Conservation (phyloP, 176 grass and related monocot species). For the Avena atlantica region DNA sequence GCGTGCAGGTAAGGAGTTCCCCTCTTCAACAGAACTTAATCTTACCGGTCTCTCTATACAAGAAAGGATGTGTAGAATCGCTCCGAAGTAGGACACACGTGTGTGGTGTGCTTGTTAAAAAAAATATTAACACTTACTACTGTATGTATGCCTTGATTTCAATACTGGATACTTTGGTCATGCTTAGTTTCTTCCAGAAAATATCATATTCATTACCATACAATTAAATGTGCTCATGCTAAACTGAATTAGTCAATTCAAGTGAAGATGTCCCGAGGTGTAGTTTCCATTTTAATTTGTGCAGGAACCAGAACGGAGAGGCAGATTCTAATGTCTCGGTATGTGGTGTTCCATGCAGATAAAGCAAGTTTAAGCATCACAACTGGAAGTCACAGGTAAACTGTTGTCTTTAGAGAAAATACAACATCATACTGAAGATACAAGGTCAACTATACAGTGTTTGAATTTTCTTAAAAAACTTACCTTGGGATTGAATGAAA, state of each 20-base stretch:
- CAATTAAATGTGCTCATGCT: background rate
- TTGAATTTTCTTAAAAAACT: background rate
- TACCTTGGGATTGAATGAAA: constrained; percentile 1
- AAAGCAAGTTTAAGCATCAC: constrained; percentile 39
- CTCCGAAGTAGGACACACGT: background rate
- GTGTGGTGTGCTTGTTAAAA: background rate
- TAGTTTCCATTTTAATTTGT: constrained; percentile 64
- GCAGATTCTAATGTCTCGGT: constrained; percentile 72
- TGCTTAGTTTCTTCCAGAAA: background rate
- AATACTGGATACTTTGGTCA: background rate
- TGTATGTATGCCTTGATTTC: background rate
- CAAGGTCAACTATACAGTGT: background rate
- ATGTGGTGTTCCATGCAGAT: constrained; percentile 80
- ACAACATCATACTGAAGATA: background rate
- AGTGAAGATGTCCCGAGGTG: background rate
- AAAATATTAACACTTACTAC: background rate
- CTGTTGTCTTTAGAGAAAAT: too few relatives aligned
- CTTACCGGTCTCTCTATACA: too few relatives aligned
- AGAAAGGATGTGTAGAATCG: too few relatives aligned
- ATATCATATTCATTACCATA: background rate
- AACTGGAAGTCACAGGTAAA: too few relatives aligned
- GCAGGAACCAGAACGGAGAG: constrained; percentile 86
- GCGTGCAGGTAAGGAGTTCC: too few relatives aligned
- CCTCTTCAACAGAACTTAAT: too few relatives aligned
- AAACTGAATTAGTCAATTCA: background rate